Evolutionary conservation across 345 rosid genomes (phyloP).

Genomic region (Salix purpurea): DNA sequence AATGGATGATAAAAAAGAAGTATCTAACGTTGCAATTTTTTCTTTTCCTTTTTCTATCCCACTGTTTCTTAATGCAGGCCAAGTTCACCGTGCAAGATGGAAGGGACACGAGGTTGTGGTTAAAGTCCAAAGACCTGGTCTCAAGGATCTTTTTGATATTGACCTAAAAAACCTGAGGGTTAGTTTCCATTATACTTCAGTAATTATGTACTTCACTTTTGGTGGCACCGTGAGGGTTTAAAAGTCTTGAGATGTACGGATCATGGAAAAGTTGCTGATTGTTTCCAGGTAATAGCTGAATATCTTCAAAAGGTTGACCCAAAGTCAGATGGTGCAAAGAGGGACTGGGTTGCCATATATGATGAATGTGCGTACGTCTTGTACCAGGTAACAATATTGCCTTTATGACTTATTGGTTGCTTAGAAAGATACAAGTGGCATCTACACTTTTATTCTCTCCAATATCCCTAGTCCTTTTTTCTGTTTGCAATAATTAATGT

Average conservation of each 20-base stretch:
- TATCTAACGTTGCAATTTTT: neutral
- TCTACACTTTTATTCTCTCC: neutral
- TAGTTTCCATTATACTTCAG: constrained; percentile 18
- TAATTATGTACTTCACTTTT: neutral
- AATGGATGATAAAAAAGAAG: neutral
- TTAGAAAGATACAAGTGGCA: neutral
- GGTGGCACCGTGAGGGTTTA: neutral
- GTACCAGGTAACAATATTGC: constrained; percentile 54
- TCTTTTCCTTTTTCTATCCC: neutral
- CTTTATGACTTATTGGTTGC: neutral
- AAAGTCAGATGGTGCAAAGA: constrained; percentile 98
- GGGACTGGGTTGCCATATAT: constrained; percentile 99
- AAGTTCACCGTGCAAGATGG: constrained; percentile 89
- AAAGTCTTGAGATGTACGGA: constrained; percentile 11
- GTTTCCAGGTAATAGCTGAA: constrained; percentile 80
- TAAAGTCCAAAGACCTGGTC: constrained; percentile 97
- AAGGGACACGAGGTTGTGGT: constrained; percentile 89
- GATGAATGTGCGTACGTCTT: constrained; percentile 96
- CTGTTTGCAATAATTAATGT: neutral
- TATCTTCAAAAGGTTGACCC: constrained; percentile 97
- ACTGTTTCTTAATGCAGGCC: constrained; percentile 47
- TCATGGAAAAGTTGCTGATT: neutral
- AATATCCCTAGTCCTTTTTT: neutral
- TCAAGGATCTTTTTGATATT: constrained; percentile 91
- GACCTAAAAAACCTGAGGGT: constrained; percentile 97